phyloP scores from a whole-genome alignment of 2,329 filamentous ascomycete species.

The Pezicula radicicola region DNA sequence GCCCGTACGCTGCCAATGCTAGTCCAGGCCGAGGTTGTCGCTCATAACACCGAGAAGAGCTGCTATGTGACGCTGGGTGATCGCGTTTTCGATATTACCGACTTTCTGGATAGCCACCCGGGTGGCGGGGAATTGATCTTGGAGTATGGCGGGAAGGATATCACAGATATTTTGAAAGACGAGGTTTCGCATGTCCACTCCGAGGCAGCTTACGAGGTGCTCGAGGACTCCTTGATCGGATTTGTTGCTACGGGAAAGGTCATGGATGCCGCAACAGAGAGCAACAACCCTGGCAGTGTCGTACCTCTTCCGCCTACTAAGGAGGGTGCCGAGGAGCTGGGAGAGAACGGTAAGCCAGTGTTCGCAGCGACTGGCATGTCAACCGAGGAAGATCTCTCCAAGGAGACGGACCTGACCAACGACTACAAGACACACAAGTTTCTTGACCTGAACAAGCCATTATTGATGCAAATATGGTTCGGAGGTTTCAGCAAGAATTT shows the following conservation, averaged over 20 bases:
- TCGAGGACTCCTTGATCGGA: slow-evolving; percentile 83
- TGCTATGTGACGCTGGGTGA: slow-evolving; percentile 90
- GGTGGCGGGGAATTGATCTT: slow-evolving; percentile 86
- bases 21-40: slow-evolving; percentile 73
- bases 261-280: slow-evolving; percentile 33
- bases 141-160: slow-evolving; percentile 86
- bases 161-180: slow-evolving; percentile 79
- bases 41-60: slow-evolving; percentile 75
- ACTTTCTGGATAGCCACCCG: slow-evolving; percentile 86
- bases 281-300: slow-evolving; percentile 35
- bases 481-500: slow-evolving; percentile 93
- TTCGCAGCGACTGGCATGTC: slow-evolving; percentile 79
- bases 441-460: slow-evolving; percentile 79
- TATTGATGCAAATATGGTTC: slow-evolving; percentile 84
- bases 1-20: slow-evolving; percentile 80
- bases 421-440: slow-evolving; percentile 95
- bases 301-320: slow-evolving; percentile 48
- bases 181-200: slow-evolving; percentile 80
- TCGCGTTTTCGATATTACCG: slow-evolving; percentile 93
- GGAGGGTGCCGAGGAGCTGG: slow-evolving; percentile 44
- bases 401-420: slow-evolving; percentile 71
- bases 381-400: slow-evolving; percentile 78
- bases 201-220: slow-evolving; percentile 91
- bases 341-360: slow-evolving; percentile 36
- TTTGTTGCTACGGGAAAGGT: slow-evolving; percentile 62